Percentiles rank a stretch among this genome's conserved stretches.
Evolutionary conservation across 2,329 filamentous ascomycete species (phyloP).

Genomic region (Cadophora sp.): DNA sequence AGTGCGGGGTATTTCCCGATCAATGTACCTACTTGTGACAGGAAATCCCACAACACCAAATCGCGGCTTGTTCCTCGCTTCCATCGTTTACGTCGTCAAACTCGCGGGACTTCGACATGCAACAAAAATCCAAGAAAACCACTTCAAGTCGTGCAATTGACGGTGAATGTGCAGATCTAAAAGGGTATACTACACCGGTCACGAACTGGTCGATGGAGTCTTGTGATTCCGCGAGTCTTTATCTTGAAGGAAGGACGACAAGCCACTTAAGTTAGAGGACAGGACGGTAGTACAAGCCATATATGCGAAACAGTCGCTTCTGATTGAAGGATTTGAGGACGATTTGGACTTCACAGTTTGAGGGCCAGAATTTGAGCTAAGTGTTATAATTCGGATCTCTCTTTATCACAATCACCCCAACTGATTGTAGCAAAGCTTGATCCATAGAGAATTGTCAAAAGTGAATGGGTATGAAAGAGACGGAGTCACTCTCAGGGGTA

Average conservation of each 20-base stretch:
- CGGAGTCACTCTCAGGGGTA: neutral
- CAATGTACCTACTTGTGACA: neutral
- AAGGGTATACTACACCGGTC: too few relatives aligned
- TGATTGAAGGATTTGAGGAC: neutral
- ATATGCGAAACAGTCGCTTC: neutral
- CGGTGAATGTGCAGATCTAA: too few relatives aligned
- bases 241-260: neutral
- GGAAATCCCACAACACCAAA: neutral
- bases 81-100: slow-evolving; percentile 1
- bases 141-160: neutral
- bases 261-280: neutral
- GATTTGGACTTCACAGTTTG: too few relatives aligned
- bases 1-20: neutral
- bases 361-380: too few relatives aligned
- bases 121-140: neutral
- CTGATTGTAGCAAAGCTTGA: neutral
- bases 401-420: neutral
- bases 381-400: too few relatives aligned
- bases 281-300: neutral
- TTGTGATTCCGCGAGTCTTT: neutral
- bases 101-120: neutral
- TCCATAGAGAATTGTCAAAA: neutral
- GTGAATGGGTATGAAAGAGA: neutral
- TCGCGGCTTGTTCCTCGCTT: slow-evolving; percentile 1
- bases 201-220: too few relatives aligned